phyloP scores from a whole-genome alignment of 306 rosid genomes.

The Fagus crenata region DNA sequence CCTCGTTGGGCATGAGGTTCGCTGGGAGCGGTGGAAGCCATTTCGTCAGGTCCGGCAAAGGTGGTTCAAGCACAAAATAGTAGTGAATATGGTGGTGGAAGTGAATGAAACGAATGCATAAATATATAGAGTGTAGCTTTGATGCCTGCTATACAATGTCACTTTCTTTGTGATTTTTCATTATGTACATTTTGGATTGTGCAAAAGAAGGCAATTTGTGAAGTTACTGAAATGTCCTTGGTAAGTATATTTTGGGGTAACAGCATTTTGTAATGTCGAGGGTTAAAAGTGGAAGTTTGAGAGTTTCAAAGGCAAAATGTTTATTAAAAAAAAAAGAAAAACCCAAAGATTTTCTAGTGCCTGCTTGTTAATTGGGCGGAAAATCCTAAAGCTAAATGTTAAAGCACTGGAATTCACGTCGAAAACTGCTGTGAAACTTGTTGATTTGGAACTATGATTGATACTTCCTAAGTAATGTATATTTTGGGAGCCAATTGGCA shows the following conservation, averaged over 20 bases:
- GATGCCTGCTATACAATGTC: neutral
- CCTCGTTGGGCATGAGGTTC: neutral
- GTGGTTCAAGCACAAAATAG: no score
- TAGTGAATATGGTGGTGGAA: no score
- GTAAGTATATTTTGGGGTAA: neutral
- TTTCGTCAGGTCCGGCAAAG: no score
- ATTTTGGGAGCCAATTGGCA: neutral
- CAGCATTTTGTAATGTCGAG: neutral
- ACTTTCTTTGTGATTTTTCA: neutral
- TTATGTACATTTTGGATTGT: neutral
- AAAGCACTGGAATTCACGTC: conserved; percentile 27
- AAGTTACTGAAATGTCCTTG: no score
- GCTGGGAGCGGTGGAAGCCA: neutral
- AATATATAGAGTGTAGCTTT: neutral
- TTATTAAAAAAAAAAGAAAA: neutral
- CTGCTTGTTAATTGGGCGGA: conserved; percentile 16
- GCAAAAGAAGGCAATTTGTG: neutral
- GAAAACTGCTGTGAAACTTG: no score
- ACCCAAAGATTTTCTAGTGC: neutral
- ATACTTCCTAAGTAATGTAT: conserved; percentile 7
- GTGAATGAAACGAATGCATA: no score
- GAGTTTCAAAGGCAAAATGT: neutral
- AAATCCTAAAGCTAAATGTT: conserved; percentile 17
- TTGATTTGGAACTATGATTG: conserved; percentile 8
- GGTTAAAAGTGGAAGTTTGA: neutral